Conservation (phyloP, 805 yeast genomes). For the Metschnikowia sp. region DNA sequence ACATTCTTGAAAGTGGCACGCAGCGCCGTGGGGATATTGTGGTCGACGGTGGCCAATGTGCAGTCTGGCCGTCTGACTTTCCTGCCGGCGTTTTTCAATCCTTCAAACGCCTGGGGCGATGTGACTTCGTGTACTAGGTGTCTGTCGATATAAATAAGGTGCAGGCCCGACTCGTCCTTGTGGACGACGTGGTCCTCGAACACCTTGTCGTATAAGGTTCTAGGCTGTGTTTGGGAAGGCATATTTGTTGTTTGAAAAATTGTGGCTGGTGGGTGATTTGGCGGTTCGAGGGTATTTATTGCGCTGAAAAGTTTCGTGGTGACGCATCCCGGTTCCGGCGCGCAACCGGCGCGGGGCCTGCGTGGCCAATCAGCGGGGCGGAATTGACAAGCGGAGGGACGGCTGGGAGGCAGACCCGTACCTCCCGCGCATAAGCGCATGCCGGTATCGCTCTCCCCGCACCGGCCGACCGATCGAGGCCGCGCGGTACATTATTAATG, state of each 20-base stretch:
- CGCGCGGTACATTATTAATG: too few species aligned
- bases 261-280: background rate
- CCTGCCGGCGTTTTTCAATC: slow-evolving; percentile 84
- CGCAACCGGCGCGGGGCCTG: slow-evolving; percentile 13
- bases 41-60: slow-evolving; percentile 93
- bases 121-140: slow-evolving; percentile 98
- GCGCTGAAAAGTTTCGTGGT: background rate
- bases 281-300: background rate
- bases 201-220: slow-evolving; percentile 91
- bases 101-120: slow-evolving; percentile 98
- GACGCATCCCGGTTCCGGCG: slow-evolving; percentile 17
- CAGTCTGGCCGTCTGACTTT: slow-evolving; percentile 87
- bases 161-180: slow-evolving; percentile 83
- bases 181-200: slow-evolving; percentile 93
- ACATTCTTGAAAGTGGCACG: slow-evolving; percentile 72
- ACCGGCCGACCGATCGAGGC: too few species aligned
- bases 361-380: slow-evolving; percentile 11
- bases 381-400: background rate
- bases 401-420: background rate
- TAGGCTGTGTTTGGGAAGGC: slow-evolving; percentile 14
- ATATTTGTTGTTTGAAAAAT: background rate
- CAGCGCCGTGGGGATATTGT: slow-evolving; percentile 94
- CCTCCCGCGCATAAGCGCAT: too few species aligned
- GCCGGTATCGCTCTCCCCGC: too few species aligned
- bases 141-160: slow-evolving; percentile 87